Base-by-base conservation (phyloP, 73 alveolate genomes). In the Paramecium primaurelia region DNA sequence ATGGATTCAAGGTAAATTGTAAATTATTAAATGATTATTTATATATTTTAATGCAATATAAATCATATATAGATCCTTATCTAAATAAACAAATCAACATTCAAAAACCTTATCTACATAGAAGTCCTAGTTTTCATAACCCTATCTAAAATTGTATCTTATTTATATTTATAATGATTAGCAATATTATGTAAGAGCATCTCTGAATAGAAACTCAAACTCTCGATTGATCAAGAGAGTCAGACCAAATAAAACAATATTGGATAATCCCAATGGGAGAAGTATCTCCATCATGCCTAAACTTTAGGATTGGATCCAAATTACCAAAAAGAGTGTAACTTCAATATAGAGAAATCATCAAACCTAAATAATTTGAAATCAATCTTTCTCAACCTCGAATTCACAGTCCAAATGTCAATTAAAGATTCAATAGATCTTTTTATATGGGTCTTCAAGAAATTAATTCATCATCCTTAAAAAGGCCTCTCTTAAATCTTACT, bases 201-300 rank as follows among this genome's bases (percentile, higher is more conserved):
- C 18, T 64, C 84, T 11, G 84, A 64, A 64, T 64, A 22, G 84
- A 64, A 64, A 64, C 47, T 64, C 25, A 64, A 64, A 51, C 42
- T 32, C 47, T 28, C 84, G 25, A 42, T 28, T 22, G 84, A 64
- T 64, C 47, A 64, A 34, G 84, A 64, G 84, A 64, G 84, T 28
- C 84, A 64, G 30, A 64, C 84, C 47, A 64, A 34, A 64, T 34
- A 16, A 64, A 64, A 34, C 47, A 64, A 64, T 64, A 64, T 64
- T 32, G 84, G 84, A 64, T 11, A 32, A 64, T 75, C 88, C 38
- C 68, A 75, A 38, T 75, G 88, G 88, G 58, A 75, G 47, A 75
- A 75, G 88, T 75, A 75, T 75, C 38, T 75, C 47, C 69, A 54
- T 54, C 69, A 68, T 36, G 68, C 58, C 47, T 75, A 36, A 22